Base-by-base conservation (phyloP, 805 yeast genomes). In the Candida tallmaniae region DNA sequence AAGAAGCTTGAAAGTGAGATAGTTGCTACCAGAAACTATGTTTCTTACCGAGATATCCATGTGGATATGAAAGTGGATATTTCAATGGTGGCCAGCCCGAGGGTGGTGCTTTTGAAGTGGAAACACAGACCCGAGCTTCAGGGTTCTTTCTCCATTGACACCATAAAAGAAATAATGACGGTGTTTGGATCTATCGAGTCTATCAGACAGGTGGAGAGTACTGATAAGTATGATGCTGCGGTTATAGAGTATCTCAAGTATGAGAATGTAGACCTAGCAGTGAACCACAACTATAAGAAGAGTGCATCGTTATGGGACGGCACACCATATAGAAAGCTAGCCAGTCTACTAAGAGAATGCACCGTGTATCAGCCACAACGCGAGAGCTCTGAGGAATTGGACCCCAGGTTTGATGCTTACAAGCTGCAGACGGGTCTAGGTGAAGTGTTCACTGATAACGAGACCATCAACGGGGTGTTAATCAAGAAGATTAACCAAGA, bases 291-390 rank as follows among this genome's bases (percentile, higher is more conserved):
- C 43, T 75, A 64, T 47, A 51, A 55, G 2, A 46, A 45, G 20
- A 58, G 70, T 12, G 70, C 65, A 7, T 48, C 52, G 11, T 43
- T 68, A 23, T 74, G 79, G 80, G 73, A 73, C 45, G 59, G 60
- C 1, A 50, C 65, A 1, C 60, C 58, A 1, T 62, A 70, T 12
- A 41, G 75, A 16, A 69, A 63, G 44, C 41, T 70, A 26, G 73
- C 78, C 6, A 70, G 76, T 36, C 54, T 74, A 31, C 44, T 74
- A 21, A 48, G 78, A 39, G 57, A 45, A 10, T 62, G 68, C 35
- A 39, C 9, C 9, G 23, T 25, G 8, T 34, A 30, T 24, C n/a
- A 31, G 18, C 33, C 33, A 11, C 23, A 20, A 20, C 7, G 9
- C 10, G 23, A 20, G 10, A 20, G 10, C 10, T 7, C 23, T 20